These are phyloP conservation scores for Pyrus bretschneideri DNA, from an alignment of 306 rosid genomes.

Conservation along the genomic window DNA sequence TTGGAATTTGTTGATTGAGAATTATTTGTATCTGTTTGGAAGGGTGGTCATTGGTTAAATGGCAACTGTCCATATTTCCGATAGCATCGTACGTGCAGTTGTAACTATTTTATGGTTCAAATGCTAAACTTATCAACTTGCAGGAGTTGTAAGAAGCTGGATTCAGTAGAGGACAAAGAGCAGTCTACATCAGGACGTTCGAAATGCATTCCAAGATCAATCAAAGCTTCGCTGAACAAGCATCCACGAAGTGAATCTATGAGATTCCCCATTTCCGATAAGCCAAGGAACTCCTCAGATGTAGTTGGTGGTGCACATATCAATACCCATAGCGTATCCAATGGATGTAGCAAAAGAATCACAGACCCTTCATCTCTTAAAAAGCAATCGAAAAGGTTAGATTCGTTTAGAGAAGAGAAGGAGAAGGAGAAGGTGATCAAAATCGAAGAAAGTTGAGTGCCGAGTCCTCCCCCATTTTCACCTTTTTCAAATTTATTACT, in stretches of 20 bases:
- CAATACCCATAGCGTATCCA: slow-evolving; percentile 38
- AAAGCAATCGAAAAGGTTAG: slow-evolving; percentile 44
- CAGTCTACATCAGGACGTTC: slow-evolving; percentile 57
- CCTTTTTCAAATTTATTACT: slow-evolving; percentile 3
- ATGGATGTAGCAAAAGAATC: slow-evolving; percentile 46
- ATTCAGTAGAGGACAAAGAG: slow-evolving; percentile 41
- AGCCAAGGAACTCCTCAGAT: slow-evolving; percentile 65
- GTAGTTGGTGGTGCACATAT: slow-evolving; percentile 30
- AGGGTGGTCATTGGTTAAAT: not conserved
- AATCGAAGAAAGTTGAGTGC: slow-evolving; percentile 92
- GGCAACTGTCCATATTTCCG: not conserved
- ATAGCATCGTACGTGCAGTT: not conserved
- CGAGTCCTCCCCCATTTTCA: slow-evolving; percentile 15
- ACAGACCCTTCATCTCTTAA: slow-evolving; percentile 33
- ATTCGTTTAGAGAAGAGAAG: slow-evolving; percentile 53
- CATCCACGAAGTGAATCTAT: slow-evolving; percentile 61
- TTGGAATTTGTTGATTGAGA: not conserved
- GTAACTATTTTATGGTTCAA: not conserved
- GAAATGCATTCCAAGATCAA: slow-evolving; percentile 79
- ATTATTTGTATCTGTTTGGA: not conserved
- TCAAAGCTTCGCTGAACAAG: slow-evolving; percentile 69
- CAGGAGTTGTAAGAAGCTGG: slow-evolving; percentile 55
- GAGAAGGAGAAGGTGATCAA: slow-evolving; percentile 65
- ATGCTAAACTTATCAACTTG: slow-evolving; percentile 9
- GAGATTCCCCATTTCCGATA: slow-evolving; percentile 58